phyloP scores from a whole-genome alignment of 345 rosid species.

The Erucastrum elatum region DNA sequence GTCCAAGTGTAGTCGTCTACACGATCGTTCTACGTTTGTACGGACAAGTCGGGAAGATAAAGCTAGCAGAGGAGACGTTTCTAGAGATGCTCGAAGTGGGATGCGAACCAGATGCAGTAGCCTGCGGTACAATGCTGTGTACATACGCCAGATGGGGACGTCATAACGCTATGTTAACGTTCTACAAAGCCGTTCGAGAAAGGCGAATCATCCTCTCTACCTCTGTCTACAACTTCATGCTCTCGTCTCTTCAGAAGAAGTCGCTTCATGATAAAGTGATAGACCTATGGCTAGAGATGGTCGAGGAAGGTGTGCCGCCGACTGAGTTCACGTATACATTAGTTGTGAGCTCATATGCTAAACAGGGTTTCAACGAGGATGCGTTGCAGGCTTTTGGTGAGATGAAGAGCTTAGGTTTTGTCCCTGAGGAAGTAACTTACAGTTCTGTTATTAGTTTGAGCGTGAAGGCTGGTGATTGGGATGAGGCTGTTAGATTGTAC shows the following conservation, averaged over 20 bases:
- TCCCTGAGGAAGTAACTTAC: slow-evolving; percentile 84
- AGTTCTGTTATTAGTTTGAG: slow-evolving; percentile 63
- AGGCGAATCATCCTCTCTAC: slow-evolving; percentile 56
- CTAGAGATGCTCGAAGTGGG: slow-evolving; percentile 91
- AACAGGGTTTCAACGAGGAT: slow-evolving; percentile 57
- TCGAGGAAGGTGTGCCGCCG: slow-evolving; percentile 54
- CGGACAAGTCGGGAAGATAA: slow-evolving; percentile 88
- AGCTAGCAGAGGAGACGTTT: slow-evolving; percentile 81
- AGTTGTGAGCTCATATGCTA: slow-evolving; percentile 67
- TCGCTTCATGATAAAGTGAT: slow-evolving; percentile 66
- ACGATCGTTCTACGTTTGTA: slow-evolving; percentile 72
- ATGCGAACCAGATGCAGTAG: slow-evolving; percentile 89
- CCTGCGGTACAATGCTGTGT: slow-evolving; percentile 93
- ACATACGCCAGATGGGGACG: slow-evolving; percentile 95
- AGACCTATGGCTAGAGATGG: slow-evolving; percentile 73
- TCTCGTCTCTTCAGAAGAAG: slow-evolving; percentile 90
- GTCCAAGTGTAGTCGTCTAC: slow-evolving; percentile 71
- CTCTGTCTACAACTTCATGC: slow-evolving; percentile 85
- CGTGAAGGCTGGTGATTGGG: slow-evolving; percentile 55
- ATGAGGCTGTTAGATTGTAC: slow-evolving; percentile 58
- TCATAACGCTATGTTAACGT: slow-evolving; percentile 74
- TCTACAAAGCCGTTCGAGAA: slow-evolving; percentile 72
- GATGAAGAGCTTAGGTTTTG: slow-evolving; percentile 65
- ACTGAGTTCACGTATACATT: slow-evolving; percentile 72
- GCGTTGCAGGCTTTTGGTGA: slow-evolving; percentile 61